Conservation (phyloP, 768 basidiomycete genomes). For the Aureoboletus auriporus region DNA sequence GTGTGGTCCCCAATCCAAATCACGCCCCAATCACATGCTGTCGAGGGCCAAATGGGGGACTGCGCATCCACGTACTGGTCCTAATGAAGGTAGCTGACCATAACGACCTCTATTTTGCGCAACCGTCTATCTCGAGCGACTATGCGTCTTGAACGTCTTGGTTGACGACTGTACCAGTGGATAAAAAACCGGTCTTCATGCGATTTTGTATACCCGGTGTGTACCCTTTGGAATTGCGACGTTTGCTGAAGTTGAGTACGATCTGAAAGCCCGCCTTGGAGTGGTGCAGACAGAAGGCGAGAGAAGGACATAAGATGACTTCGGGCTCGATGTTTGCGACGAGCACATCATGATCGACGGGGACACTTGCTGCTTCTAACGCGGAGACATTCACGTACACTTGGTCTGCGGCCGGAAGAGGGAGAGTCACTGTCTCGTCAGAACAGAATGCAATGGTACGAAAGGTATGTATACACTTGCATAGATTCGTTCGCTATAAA, state of each 20-base stretch:
- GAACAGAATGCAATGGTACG: background rate
- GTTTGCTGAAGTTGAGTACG: slow-evolving; percentile 55
- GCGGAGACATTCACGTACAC: slow-evolving; percentile 53
- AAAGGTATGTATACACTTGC: background rate
- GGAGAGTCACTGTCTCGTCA: slow-evolving; percentile 6
- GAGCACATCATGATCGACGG: slow-evolving; percentile 29
- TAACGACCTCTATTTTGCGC: slow-evolving; percentile 40
- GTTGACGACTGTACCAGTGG: slow-evolving; percentile 3
- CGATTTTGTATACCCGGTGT: slow-evolving; percentile 31
- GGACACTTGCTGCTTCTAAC: slow-evolving; percentile 46
- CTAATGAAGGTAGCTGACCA: slow-evolving; percentile 52
- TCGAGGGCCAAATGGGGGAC: background rate
- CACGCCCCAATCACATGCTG: background rate
- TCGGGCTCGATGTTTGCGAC: slow-evolving; percentile 33
- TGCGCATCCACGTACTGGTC: slow-evolving; percentile 34
- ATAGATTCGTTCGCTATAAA: too few relatives aligned
- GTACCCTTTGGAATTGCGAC: slow-evolving; percentile 42
- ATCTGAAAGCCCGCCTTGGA: slow-evolving; percentile 37
- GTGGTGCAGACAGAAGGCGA: slow-evolving; percentile 52
- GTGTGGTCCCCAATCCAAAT: slow-evolving; percentile 39
- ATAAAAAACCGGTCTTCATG: slow-evolving; percentile 5
- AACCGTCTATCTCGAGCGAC: slow-evolving; percentile 48
- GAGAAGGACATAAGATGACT: slow-evolving; percentile 36
- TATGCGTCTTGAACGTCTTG: slow-evolving; percentile 39
- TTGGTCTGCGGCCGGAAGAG: slow-evolving; percentile 32